Conservation (phyloP, 352 stramenopile species). For the Globisporangium uncinulatum region DNA sequence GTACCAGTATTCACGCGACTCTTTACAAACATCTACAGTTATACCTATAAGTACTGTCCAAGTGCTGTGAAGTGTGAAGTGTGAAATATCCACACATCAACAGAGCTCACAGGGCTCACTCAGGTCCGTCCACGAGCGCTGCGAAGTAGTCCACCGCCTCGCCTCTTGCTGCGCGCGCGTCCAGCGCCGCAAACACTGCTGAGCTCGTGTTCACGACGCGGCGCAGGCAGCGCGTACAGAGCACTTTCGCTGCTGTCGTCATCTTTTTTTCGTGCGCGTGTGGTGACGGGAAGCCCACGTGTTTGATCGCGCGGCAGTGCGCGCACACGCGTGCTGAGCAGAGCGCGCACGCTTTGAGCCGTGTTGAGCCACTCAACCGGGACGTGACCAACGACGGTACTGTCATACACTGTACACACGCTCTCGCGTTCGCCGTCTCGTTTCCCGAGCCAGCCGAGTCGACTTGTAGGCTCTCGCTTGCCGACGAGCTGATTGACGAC, state of each 20-base stretch:
- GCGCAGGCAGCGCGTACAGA: constrained; percentile 31
- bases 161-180: constrained; percentile 5
- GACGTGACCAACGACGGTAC: background rate
- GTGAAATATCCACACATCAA: too few species aligned
- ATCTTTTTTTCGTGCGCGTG: constrained; percentile 17
- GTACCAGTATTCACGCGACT: too few species aligned
- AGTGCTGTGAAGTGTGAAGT: too few species aligned
- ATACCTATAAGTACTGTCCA: too few species aligned
- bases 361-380: background rate
- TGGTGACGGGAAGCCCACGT: constrained; percentile 10
- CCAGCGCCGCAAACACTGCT: constrained; percentile 12
- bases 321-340: constrained; percentile 15
- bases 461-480: background rate
- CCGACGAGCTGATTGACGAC: background rate
- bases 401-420: background rate
- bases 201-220: constrained; percentile 4
- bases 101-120: too few species aligned
- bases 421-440: background rate
- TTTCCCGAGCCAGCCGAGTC: background rate
- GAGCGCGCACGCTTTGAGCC: constrained; percentile 3
- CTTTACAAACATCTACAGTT: too few species aligned
- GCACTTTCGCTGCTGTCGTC: constrained; percentile 11
- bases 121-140: background rate
- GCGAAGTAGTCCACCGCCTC: constrained; percentile 12
- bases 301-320: constrained; percentile 17